These are phyloP conservation scores for Huntiella omanensis DNA, from an alignment of 2,329 filamentous ascomycete genomes.

Conservation along the genomic window DNA sequence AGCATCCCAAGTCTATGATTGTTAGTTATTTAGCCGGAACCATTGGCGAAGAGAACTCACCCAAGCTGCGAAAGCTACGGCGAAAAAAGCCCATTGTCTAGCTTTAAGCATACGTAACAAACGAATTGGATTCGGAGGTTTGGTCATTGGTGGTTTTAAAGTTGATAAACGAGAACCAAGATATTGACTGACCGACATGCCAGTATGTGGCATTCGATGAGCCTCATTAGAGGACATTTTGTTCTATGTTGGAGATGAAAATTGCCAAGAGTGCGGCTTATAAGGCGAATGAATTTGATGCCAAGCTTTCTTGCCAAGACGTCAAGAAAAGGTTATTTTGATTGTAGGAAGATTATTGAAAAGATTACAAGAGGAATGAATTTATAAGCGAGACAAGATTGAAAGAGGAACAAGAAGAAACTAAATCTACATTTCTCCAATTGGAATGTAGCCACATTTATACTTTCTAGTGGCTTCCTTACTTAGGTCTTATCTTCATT, in stretches of 20 bases:
- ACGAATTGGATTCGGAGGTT: conserved; percentile 32
- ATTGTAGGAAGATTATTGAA: neutral
- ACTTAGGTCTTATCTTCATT: too few species aligned
- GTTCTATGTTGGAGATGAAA: neutral
- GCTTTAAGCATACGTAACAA: conserved; percentile 29
- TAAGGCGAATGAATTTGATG: neutral
- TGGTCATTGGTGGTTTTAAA: conserved; percentile 37
- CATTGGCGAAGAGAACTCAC: conserved; percentile 18
- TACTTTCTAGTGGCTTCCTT: neutral
- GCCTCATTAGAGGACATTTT: neutral
- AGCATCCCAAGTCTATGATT: conserved; percentile 57
- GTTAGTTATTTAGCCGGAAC: too few species aligned
- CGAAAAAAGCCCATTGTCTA: conserved; percentile 36
- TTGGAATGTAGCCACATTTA: neutral
- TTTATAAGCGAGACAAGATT: neutral
- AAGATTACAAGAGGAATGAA: neutral
- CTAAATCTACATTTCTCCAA: neutral
- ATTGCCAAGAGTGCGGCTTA: neutral
- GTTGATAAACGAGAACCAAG: conserved; percentile 32
- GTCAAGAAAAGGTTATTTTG: neutral
- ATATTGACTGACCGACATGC: conserved; percentile 20
- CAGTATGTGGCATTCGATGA: conserved; percentile 21
- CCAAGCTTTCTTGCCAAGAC: neutral
- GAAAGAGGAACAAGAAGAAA: neutral
- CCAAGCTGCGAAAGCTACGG: conserved; percentile 37